phyloP scores from a whole-genome alignment of 495 filamentous ascomycete genomes.

The Elaphomyces granulatus region DNA sequence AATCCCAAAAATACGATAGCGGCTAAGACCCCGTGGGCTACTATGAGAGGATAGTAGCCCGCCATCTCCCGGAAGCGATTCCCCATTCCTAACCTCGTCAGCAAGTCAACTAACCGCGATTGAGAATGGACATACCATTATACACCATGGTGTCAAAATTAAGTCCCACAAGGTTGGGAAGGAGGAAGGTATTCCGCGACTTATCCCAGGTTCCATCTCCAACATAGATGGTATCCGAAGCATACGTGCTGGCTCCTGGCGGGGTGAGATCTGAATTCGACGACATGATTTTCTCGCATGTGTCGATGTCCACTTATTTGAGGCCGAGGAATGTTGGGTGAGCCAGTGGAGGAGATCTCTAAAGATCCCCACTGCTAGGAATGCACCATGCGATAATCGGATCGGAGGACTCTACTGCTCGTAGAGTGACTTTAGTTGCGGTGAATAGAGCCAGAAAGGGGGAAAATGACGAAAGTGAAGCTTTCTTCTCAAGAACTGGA shows the following conservation, averaged over 20 bases:
- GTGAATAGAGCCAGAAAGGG: too few relatives aligned
- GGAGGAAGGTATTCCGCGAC: slow-evolving; percentile 66
- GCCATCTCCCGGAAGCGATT: slow-evolving; percentile 67
- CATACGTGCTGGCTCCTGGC: slow-evolving; percentile 69
- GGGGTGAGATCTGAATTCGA: slow-evolving; percentile 44
- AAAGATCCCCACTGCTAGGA: slow-evolving; percentile 31
- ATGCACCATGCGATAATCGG: slow-evolving; percentile 31
- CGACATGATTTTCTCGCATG: slow-evolving; percentile 26
- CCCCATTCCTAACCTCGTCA: slow-evolving; percentile 54
- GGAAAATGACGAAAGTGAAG: too few relatives aligned
- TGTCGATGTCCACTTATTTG: slow-evolving; percentile 9
- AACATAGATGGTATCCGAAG: slow-evolving; percentile 68
- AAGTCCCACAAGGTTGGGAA: slow-evolving; percentile 72
- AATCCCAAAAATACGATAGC: slow-evolving; percentile 78
- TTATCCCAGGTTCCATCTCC: slow-evolving; percentile 91
- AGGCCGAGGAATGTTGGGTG: slow-evolving; percentile 20
- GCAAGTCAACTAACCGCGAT: neutral
- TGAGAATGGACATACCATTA: slow-evolving; percentile 52
- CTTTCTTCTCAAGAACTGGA: too few relatives aligned
- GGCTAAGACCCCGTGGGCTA: slow-evolving; percentile 72
- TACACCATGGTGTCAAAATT: slow-evolving; percentile 93
- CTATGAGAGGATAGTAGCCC: slow-evolving; percentile 65
- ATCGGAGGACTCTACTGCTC: neutral
- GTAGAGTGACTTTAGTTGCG: too few relatives aligned
- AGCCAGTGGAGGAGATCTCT: slow-evolving; percentile 32